Conservation (phyloP, 75 land plant species). For the Selaginella moellendorffii region DNA sequence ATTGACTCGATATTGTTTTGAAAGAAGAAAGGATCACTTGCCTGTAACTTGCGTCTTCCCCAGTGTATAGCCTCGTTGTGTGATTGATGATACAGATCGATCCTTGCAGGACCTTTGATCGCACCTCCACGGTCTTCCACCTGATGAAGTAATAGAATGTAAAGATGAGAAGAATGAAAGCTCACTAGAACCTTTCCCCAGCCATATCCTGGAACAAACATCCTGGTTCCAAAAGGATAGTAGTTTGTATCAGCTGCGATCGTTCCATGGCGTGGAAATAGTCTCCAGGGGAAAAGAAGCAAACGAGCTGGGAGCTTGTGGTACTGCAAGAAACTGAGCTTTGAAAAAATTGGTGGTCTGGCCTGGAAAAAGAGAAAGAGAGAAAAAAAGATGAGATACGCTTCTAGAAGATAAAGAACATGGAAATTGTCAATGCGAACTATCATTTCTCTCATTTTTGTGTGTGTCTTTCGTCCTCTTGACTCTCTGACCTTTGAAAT, state of each 20-base stretch:
- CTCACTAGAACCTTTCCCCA: conserved; percentile 43
- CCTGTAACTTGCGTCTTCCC: conserved; percentile 31
- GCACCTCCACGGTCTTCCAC: conserved; percentile 35
- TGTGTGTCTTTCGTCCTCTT: too few relatives aligned
- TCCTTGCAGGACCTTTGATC: conserved; percentile 29
- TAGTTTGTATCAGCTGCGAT: conserved; percentile 36
- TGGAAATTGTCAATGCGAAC: too few relatives aligned
- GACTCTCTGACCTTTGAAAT: too few relatives aligned
- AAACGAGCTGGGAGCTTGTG: conserved; percentile 30
- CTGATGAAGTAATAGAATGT: too few relatives aligned
- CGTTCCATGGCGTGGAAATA: conserved; percentile 34
- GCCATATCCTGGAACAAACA: conserved; percentile 41
- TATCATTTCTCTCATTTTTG: too few relatives aligned
- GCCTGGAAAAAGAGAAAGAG: conserved; percentile 18
- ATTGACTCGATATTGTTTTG: too few relatives aligned
- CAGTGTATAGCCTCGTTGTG: conserved; percentile 29
- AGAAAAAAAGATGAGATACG: too few relatives aligned
- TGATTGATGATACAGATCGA: too few relatives aligned
- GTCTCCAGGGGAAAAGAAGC: conserved; percentile 30
- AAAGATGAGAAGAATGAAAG: too few relatives aligned
- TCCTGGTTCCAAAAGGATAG: conserved; percentile 38
- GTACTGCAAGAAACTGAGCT: conserved; percentile 31
- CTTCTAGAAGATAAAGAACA: too few relatives aligned
- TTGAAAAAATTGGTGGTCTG: conserved; percentile 33
- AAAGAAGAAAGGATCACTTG: too few relatives aligned